phyloP scores from a whole-genome alignment of 345 rosid species.

The Boechera retrofracta region DNA sequence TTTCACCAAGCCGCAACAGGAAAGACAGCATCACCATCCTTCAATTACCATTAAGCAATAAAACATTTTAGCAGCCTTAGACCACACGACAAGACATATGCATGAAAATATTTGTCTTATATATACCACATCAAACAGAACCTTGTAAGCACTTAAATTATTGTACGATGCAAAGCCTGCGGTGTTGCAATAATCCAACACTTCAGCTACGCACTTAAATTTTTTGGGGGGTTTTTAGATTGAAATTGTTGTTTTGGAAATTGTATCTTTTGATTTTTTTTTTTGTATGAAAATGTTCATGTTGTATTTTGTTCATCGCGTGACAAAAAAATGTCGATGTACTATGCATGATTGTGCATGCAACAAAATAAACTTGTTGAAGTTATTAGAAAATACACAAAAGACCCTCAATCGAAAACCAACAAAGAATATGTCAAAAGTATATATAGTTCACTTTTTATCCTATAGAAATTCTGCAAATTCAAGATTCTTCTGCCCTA shows the following conservation, averaged over 20 bases:
- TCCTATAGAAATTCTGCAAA: neutral
- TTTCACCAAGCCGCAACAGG: constrained; percentile 91
- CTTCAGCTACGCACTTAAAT: constrained; percentile 62
- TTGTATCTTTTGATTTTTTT: too few relatives aligned
- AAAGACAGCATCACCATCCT: constrained; percentile 94
- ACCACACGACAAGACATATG: constrained; percentile 1
- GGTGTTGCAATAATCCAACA: constrained; percentile 69
- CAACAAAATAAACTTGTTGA: too few relatives aligned
- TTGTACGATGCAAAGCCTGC: constrained; percentile 75
- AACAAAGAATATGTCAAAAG: neutral
- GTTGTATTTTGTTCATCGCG: too few relatives aligned
- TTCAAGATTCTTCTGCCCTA: constrained; percentile 12
- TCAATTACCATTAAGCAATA: constrained; percentile 25
- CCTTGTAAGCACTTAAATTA: constrained; percentile 79
- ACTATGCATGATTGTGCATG: too few relatives aligned
- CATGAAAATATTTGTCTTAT: constrained; percentile 1
- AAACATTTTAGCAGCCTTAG: neutral
- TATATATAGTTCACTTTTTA: neutral
- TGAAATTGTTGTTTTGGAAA: too few relatives aligned
- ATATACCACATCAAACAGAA: constrained; percentile 85
- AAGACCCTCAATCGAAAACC: neutral
- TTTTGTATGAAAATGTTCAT: too few relatives aligned
- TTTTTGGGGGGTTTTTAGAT: too few relatives aligned
- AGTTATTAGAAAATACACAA: too few relatives aligned
- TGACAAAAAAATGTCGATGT: too few relatives aligned